A percentile compares a stretch with the other conserved stretches of the same genome.
phyloP scores from a whole-genome alignment of 2,329 filamentous ascomycete species.

The Sphaerulina vaccinii region DNA sequence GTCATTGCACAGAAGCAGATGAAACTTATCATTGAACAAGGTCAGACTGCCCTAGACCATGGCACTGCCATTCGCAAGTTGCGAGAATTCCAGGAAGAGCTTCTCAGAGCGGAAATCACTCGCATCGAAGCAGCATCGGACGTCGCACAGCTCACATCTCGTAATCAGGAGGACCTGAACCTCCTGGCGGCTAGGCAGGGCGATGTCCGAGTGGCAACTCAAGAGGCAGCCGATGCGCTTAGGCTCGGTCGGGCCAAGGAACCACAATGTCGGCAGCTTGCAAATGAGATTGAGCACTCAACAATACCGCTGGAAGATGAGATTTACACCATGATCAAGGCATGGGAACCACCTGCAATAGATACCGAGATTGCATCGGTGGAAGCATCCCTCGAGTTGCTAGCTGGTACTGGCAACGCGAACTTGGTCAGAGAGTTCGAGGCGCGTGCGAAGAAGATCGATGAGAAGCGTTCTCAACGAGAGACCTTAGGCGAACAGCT shows the following conservation, averaged over 20 bases:
- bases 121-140: slow-evolving; percentile 83
- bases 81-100: slow-evolving; percentile 59
- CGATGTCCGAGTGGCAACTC: slow-evolving; percentile 55
- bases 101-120: slow-evolving; percentile 69
- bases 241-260: slow-evolving; percentile 20
- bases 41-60: slow-evolving; percentile 52
- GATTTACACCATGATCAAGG: slow-evolving; percentile 27
- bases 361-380: slow-evolving; percentile 72
- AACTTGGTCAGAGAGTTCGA: slow-evolving; percentile 76
- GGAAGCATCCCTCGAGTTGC: slow-evolving; percentile 72
- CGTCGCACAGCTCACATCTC: slow-evolving; percentile 63
- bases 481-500: slow-evolving; percentile 57
- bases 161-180: slow-evolving; percentile 72
- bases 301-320: slow-evolving; percentile 30
- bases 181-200: slow-evolving; percentile 60
- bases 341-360: slow-evolving; percentile 49
- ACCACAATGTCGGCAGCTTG: slow-evolving; percentile 30
- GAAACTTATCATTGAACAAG: slow-evolving; percentile 35
- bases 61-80: slow-evolving; percentile 63
- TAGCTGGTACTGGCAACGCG: slow-evolving; percentile 65
- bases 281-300: neutral
- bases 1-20: slow-evolving; percentile 48
- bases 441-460: slow-evolving; percentile 67
- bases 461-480: slow-evolving; percentile 54
- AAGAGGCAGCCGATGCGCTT: slow-evolving; percentile 44